Base-by-base conservation (phyloP, 2,329 filamentous ascomycete species). In the Trichophyton rubrum region DNA sequence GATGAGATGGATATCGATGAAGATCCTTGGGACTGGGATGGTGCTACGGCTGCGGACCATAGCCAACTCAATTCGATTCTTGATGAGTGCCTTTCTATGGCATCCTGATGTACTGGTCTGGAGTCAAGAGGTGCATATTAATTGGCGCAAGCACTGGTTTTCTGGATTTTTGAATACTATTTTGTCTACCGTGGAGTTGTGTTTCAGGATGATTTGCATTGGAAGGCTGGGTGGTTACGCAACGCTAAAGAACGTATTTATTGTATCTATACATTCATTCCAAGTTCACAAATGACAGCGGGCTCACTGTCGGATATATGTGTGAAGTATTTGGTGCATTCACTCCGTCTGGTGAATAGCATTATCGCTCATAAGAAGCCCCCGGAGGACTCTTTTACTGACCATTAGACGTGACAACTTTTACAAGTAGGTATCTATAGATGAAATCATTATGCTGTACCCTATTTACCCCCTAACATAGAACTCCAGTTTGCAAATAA, bases 1-100 rank as follows among this genome's bases (percentile, higher is more conserved):
- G 73, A 75, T 24, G 71, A 71, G 59, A 75, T 76, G 74, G 73
- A 75, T 27, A 58, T 75, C 56, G 74, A 76, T 27, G 74, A 75
- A 58, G 63, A 62, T 13, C 40, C 55, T 15, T 69, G 66, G 56
- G 73, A 71, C 30, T 76, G 74, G 73, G 74, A 75, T 62, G 72
- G 73, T 27, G 72, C 67, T 38, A 68, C 69, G 33, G 56, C 65
- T 40, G 64, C 65, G 49, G 74, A 76, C 61, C 69, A 70, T 57
- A 69, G 72, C 27, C 74, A 76, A 43, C 62, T 76, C 59, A 69
- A 67, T 60, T 68, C 68, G 60, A 64, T 75, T 57, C 70, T 76
- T 24, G 74, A 76, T 53, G 74, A 74, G 60, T 75, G 74, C 64
- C 66, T 76, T 30, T 74, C 73, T 43, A 70, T 75, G 69, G 73